Base-by-base conservation (phyloP, 495 filamentous ascomycete genomes). In the Entonaema liquescens region DNA sequence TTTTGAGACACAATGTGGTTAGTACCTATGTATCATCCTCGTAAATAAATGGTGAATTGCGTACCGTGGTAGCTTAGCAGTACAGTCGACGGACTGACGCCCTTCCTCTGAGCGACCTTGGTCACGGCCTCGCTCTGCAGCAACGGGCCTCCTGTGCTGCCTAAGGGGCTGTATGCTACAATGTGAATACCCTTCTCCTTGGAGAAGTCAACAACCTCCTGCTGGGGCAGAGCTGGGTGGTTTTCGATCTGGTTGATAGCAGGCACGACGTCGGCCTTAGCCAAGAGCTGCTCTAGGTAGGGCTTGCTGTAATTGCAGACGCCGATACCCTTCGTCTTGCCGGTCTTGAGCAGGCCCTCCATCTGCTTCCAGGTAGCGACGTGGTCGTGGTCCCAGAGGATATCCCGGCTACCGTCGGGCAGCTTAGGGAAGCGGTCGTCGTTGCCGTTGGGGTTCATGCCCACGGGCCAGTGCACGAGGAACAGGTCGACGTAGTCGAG, bases 171-270 rank as follows among this genome's bases (percentile, higher is more conserved):
- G 78, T 93, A 94, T 7, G 91, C 91, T 31, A 91, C 91, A 72
- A 94, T 79, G 72, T 91, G 88, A 60, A 93, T 93, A 35, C 90
- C 90, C 81, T 91, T 91, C 61, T 83, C 80, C 52, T 84, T 87
- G 82, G 90, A 93, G 66, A 89, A 86, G 75, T 93, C 91, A 36
- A 93, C 89, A 72, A 94, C 90, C 73, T 95, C 92, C 79, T 94
- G 90, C 82, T 95, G 92, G 0, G 93, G 92, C n/a, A 95, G 86
- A 5, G 83, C 85, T 13, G 90, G 90, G 82, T 94, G 92, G 82
- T 94, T 94, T 82, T 97, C 93, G 75, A 96, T 93, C 87, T 96
- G 93, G 82, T 96, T 95, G 67, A 89, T 91, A n/a, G 93, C 92
- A 11, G 93, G 93, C 0, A 90, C 77, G 42, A 94, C 80, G 33